Percentiles rank a stretch among this genome's conserved stretches.
Evolutionary conservation across 106 monocot genomes (phyloP).

Genomic region (Dioscorea zingiberensis): DNA sequence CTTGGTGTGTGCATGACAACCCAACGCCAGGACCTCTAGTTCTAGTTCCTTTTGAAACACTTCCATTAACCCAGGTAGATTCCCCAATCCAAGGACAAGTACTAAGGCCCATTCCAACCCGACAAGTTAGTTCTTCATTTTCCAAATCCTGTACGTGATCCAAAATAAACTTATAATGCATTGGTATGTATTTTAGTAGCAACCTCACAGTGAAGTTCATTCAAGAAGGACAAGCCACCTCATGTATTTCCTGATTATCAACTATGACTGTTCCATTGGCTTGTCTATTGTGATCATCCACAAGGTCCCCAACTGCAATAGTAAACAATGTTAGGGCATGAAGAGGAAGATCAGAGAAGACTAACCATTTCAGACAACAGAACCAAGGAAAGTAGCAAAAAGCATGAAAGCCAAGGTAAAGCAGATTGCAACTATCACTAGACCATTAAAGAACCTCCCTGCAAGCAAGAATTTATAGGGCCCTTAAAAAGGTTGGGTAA

Average conservation of each 20-base stretch:
- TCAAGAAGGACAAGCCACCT: constrained; percentile 49
- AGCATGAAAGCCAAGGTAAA: too few relatives aligned
- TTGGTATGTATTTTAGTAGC: constrained; percentile 18
- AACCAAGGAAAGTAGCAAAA: too few relatives aligned
- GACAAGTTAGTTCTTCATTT: constrained; percentile 49
- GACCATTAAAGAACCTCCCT: too few relatives aligned
- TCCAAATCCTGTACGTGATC: constrained; percentile 48
- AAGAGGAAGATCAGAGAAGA: neutral
- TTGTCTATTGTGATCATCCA: constrained; percentile 22
- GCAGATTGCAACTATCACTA: too few relatives aligned
- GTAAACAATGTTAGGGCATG: constrained; percentile 3
- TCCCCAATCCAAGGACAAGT: constrained; percentile 29
- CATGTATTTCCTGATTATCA: constrained; percentile 24
- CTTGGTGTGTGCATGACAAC: constrained; percentile 41
- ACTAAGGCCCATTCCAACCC: constrained; percentile 26
- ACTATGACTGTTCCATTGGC: constrained; percentile 15
- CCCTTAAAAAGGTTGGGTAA: too few relatives aligned
- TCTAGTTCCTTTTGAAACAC: constrained; percentile 20
- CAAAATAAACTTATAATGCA: constrained; percentile 23
- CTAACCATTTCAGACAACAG: too few relatives aligned
- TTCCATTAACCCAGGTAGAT: constrained; percentile 46
- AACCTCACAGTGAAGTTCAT: constrained; percentile 20
- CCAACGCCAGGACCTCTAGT: constrained; percentile 17
- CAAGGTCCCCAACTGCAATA: constrained; percentile 40
- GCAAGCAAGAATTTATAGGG: too few relatives aligned